phyloP scores from a whole-genome alignment of 441 rosid species.

The Gossypium trilobum region DNA sequence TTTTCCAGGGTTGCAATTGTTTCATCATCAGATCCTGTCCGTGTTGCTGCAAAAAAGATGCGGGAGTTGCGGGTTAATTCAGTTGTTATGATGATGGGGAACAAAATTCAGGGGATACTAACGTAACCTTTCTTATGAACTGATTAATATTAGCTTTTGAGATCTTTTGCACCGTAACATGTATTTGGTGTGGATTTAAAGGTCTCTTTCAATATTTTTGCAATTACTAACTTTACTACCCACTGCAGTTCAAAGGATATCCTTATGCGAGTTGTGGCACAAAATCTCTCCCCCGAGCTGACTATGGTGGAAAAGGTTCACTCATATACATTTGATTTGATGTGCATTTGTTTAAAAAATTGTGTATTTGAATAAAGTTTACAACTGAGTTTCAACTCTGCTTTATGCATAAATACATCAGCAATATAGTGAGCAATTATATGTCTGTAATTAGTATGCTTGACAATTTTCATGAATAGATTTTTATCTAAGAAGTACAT shows the following conservation, averaged over 20 bases:
- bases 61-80: constrained; percentile 69
- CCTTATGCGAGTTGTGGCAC: constrained; percentile 92
- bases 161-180: background rate
- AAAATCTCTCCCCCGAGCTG: constrained; percentile 74
- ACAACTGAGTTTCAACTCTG: background rate
- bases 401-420: background rate
- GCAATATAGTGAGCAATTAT: background rate
- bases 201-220: background rate
- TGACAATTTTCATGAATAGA: constrained; percentile 4
- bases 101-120: constrained; percentile 68
- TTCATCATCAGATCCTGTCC: constrained; percentile 77
- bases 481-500: background rate
- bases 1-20: constrained; percentile 54
- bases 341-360: background rate
- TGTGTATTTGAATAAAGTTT: background rate
- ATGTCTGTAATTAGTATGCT: background rate
- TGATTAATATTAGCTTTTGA: background rate
- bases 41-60: constrained; percentile 78
- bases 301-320: constrained; percentile 77
- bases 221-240: background rate
- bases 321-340: background rate
- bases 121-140: constrained; percentile 42
- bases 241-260: constrained; percentile 78
- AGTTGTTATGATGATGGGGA: constrained; percentile 48
- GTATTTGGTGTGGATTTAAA: background rate